Conservation (phyloP, 2,329 filamentous ascomycete species). For the Pezicula radicicola region DNA sequence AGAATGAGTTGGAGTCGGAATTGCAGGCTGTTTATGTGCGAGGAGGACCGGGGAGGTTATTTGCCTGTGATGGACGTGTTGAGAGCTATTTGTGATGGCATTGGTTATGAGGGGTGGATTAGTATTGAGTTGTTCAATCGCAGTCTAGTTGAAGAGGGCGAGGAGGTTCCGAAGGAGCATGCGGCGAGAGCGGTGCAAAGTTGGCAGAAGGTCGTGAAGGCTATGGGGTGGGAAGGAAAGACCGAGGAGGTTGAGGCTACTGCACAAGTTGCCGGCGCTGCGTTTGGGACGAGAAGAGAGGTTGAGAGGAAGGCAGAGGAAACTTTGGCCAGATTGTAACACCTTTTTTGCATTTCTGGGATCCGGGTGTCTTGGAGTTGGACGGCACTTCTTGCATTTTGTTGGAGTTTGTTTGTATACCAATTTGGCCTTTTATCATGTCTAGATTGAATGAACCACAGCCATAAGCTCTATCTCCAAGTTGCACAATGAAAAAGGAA, state of each 20-base stretch:
- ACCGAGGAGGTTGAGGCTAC: background rate
- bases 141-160: slow-evolving; percentile 41
- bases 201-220: slow-evolving; percentile 44
- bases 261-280: too few species aligned
- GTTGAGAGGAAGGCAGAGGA: slow-evolving; percentile 1
- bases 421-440: too few species aligned
- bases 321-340: slow-evolving; percentile 8
- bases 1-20: slow-evolving; percentile 80
- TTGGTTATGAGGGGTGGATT: slow-evolving; percentile 57
- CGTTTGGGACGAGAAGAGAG: background rate
- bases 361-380: background rate
- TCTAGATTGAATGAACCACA: too few species aligned
- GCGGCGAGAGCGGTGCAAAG: slow-evolving; percentile 46
- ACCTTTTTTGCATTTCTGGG: background rate
- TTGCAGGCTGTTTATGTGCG: slow-evolving; percentile 56
- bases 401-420: background rate
- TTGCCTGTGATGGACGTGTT: slow-evolving; percentile 53
- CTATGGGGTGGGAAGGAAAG: slow-evolving; percentile 14
- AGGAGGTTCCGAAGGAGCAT: slow-evolving; percentile 45
- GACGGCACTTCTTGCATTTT: background rate
- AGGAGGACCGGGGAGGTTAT: slow-evolving; percentile 52
- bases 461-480: too few species aligned
- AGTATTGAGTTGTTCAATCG: slow-evolving; percentile 58
- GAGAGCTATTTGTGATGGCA: slow-evolving; percentile 45
- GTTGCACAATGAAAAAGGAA: too few species aligned